These are phyloP conservation scores for Colletotrichum sp. DNA, from an alignment of 2,329 filamentous ascomycete genomes.

Conservation along the genomic window DNA sequence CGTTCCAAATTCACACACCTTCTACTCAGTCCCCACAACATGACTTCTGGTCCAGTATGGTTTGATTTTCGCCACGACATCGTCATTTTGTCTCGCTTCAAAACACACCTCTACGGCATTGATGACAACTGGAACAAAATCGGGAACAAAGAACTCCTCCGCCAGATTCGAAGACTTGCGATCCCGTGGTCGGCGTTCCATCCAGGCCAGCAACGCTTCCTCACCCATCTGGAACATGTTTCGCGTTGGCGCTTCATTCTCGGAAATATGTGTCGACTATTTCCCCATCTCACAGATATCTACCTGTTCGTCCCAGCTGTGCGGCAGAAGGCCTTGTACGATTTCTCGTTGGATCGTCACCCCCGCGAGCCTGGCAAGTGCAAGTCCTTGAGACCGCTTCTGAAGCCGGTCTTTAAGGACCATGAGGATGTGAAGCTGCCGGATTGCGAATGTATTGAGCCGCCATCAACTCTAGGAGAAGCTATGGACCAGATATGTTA, in stretches of 20 bases:
- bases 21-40: not conserved
- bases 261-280: not conserved
- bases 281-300: not conserved
- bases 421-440: not conserved
- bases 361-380: not conserved
- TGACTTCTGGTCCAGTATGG: not conserved
- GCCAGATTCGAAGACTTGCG: not conserved
- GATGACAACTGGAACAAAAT: not conserved
- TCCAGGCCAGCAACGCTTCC: not conserved
- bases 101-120: not conserved
- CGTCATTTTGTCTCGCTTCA: not conserved
- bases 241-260: not conserved
- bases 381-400: not conserved
- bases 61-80: not conserved
- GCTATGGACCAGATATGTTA: not conserved
- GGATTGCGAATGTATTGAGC: not conserved
- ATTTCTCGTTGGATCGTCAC: not conserved
- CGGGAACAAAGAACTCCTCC: not conserved
- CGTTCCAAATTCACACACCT: not conserved
- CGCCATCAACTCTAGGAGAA: not conserved
- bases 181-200: not conserved
- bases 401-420: not conserved
- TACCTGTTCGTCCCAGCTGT: not conserved
- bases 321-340: not conserved
- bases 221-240: not conserved